Base-by-base conservation (phyloP, 2,329 filamentous ascomycete genomes). In the Ramularia collo-cygni region DNA sequence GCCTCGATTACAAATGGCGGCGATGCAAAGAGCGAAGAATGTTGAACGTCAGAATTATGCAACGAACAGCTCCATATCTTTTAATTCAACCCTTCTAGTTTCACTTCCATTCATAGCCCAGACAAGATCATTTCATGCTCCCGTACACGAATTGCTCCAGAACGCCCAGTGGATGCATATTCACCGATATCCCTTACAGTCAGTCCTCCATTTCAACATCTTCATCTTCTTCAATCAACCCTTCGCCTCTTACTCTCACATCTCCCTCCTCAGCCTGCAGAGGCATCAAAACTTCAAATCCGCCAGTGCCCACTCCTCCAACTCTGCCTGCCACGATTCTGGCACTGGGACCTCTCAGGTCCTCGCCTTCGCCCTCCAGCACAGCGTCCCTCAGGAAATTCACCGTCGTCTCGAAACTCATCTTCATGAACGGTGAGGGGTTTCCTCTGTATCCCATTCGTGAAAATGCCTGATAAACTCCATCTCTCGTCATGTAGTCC, bases 401-500 rank as follows among this genome's bases (percentile, higher is more conserved):
- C 28, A 96, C 76, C 2, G 92, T 98, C 3, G 92, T 98, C 75
- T 98, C 92, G 68, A 96, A 98, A 63, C 86, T 94, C 90, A 96
- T 96, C 75, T 96, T 96, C 66, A 92, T 90, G 54, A 98, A 90
- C 0, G 92, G 88, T 51, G 82, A 89, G 18, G 90, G 82, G 57
- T 86, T 89, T 50, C 85, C 81, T 59, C 79, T 81, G 45, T 98
- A 71, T 1, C 90, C 92, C 59, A 85, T 93, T 35, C 92, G 83
- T 66, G 86, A 95, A 69, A 98, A 98, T 1, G 92, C 82, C 34
- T 81, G 84, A 68, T 93, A 98, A 2, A 79, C 81, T 51, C 92
- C 92, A 44, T 81, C 82, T 38, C 90, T 77, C n/a, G 92, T 98
- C 92, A 98, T 98, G 63, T 87, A 87, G 63, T 98, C 92, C 33